A percentile compares a stretch with the other conserved stretches of the same genome.
phyloP scores from a whole-genome alignment of 2,329 filamentous ascomycete species.

The Fusarium tjaetaba region DNA sequence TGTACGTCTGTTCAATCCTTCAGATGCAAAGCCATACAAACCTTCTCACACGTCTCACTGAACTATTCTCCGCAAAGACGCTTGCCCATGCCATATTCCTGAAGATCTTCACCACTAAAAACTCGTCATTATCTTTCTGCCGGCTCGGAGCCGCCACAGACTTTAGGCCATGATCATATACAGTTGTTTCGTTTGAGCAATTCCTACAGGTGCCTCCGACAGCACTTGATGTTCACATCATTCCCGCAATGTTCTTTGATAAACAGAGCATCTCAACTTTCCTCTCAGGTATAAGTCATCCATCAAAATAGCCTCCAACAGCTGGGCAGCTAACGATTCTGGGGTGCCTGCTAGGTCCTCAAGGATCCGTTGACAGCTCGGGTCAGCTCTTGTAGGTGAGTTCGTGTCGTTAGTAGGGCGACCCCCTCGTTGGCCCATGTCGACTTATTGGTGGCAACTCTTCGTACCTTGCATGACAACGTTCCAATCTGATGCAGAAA shows the following conservation, averaged over 20 bases:
- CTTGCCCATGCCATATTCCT: conserved; percentile 10
- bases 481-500: conserved; percentile 35
- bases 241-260: conserved; percentile 6
- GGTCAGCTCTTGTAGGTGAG: conserved; percentile 21
- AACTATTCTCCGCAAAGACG: conserved; percentile 6
- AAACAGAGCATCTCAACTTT: conserved; percentile 1
- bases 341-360: conserved; percentile 11
- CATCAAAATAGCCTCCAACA: conserved; percentile 22
- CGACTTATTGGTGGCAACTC: conserved; percentile 24
- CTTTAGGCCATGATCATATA: background rate
- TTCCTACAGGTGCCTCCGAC: conserved; percentile 9
- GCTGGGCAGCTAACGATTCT: conserved; percentile 23
- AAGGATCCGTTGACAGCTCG: conserved; percentile 21
- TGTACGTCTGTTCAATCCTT: background rate
- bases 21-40: background rate
- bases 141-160: conserved; percentile 5
- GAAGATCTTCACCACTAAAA: conserved; percentile 33
- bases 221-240: background rate
- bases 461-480: conserved; percentile 44
- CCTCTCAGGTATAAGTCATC: background rate
- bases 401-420: conserved; percentile 21
- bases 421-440: conserved; percentile 23
- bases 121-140: conserved; percentile 12
- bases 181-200: conserved; percentile 18
- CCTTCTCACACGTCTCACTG: background rate